A percentile compares a stretch with the other conserved stretches of the same genome.
phyloP scores from a whole-genome alignment of 1,139 yeast genomes.

The Blastobotrys illinoisensis region DNA sequence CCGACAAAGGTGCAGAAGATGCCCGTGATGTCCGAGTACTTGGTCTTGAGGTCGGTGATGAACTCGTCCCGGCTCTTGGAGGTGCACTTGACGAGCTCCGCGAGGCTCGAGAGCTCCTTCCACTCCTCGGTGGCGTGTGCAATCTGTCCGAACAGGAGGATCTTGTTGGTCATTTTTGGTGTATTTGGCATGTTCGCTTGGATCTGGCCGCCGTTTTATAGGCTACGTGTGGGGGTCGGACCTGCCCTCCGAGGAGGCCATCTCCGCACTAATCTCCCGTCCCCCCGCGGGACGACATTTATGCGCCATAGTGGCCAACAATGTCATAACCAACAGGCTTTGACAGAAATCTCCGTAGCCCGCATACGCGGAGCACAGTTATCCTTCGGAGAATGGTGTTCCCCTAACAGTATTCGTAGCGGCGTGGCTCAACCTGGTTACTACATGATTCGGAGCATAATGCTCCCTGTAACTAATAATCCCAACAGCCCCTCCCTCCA shows the following conservation, averaged over 20 bases:
- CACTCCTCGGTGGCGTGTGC: slow-evolving; percentile 22
- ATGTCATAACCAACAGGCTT: too few relatives aligned
- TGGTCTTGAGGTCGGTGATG: slow-evolving; percentile 29
- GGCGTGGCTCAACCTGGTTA: too few relatives aligned
- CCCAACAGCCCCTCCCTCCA: too few relatives aligned
- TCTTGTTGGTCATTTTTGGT: slow-evolving; percentile 9
- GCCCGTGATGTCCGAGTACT: slow-evolving; percentile 30
- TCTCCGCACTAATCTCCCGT: background rate
- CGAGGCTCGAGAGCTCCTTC: slow-evolving; percentile 23
- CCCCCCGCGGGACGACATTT: background rate
- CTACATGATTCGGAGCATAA: too few relatives aligned
- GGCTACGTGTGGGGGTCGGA: background rate
- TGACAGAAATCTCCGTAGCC: too few relatives aligned
- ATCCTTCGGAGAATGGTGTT: too few relatives aligned
- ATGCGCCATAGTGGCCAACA: background rate
- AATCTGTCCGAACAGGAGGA: slow-evolving; percentile 25
- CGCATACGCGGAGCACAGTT: too few relatives aligned
- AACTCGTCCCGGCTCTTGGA: slow-evolving; percentile 29
- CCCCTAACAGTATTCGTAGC: too few relatives aligned
- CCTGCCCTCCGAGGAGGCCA: background rate
- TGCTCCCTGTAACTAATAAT: too few relatives aligned
- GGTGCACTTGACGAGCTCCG: slow-evolving; percentile 19
- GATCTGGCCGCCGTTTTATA: background rate
- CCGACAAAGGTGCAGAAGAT: slow-evolving; percentile 50
- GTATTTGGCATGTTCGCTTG: background rate